Percentiles rank a stretch among this genome's conserved stretches.
phyloP scores from a whole-genome alignment of 2,329 filamentous ascomycete genomes.

The Claviceps citrina region DNA sequence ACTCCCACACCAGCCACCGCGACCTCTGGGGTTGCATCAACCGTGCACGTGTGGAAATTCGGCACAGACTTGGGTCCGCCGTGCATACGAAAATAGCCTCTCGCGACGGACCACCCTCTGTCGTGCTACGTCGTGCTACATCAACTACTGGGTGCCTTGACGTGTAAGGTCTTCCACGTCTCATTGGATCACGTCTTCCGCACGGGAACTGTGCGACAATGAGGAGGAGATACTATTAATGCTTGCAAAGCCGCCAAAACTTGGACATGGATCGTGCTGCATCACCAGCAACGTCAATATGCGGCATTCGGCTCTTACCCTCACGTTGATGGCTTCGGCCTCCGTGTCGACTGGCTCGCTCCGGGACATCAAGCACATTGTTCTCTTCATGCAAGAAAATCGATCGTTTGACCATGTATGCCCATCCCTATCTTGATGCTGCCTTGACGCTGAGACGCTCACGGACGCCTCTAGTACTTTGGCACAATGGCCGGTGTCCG shows the following conservation, averaged over 20 bases:
- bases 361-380: slow-evolving; percentile 38
- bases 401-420: slow-evolving; percentile 19
- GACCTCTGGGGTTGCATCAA: slow-evolving; percentile 1
- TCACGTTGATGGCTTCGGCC: slow-evolving; percentile 9
- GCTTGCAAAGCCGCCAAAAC: not conserved
- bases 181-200: not conserved
- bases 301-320: not conserved
- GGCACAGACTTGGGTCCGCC: too few relatives aligned
- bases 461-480: slow-evolving; percentile 26
- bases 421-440: not conserved
- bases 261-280: not conserved
- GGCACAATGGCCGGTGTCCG: slow-evolving; percentile 41
- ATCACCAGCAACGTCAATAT: not conserved
- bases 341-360: slow-evolving; percentile 22
- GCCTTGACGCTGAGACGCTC: not conserved
- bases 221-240: not conserved
- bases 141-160: too few relatives aligned
- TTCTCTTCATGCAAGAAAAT: slow-evolving; percentile 40
- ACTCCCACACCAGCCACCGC: not conserved
- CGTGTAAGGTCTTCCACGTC: not conserved
- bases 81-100: not conserved
- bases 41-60: not conserved
- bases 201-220: not conserved
- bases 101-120: not conserved
- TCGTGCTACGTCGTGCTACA: not conserved